phyloP scores from a whole-genome alignment of 176 grass and related monocot genomes.

The Oryza meridionalis region DNA sequence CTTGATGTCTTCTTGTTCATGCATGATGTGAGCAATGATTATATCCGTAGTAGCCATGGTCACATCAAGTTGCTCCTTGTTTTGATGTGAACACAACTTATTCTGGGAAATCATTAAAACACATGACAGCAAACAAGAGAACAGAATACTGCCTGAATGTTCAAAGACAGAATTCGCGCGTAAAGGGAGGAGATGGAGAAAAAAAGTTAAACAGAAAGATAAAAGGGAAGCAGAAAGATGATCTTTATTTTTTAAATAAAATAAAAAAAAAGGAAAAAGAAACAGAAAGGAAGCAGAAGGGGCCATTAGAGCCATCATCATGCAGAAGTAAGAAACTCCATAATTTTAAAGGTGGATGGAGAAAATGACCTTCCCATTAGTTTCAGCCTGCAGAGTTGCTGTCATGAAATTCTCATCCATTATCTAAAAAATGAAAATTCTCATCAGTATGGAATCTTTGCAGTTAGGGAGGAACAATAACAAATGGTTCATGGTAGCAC shows the following conservation, averaged over 20 bases:
- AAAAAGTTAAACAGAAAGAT: not conserved
- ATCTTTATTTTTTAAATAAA: not conserved
- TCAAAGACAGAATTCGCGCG: constrained; percentile 2
- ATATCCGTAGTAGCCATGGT: too few species aligned
- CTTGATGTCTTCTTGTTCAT: too few species aligned
- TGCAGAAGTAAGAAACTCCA: not conserved
- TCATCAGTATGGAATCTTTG: not conserved
- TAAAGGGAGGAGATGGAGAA: not conserved
- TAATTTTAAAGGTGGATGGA: not conserved
- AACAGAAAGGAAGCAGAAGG: not conserved
- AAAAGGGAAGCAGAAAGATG: not conserved
- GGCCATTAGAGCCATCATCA: not conserved
- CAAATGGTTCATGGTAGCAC: not conserved
- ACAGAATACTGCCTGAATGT: not conserved
- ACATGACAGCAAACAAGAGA: not conserved
- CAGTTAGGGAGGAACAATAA: not conserved
- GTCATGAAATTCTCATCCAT: not conserved
- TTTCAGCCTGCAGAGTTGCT: constrained; percentile 14
- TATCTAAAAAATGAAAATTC: too few species aligned
- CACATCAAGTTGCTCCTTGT: constrained; percentile 4
- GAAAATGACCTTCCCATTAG: not conserved
- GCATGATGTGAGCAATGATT: too few species aligned
- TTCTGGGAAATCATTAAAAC: constrained; percentile 6
- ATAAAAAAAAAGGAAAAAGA: not conserved
- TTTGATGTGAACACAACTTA: not conserved